Base-by-base conservation (phyloP, 768 basidiomycete species). In the Suillus sp. region DNA sequence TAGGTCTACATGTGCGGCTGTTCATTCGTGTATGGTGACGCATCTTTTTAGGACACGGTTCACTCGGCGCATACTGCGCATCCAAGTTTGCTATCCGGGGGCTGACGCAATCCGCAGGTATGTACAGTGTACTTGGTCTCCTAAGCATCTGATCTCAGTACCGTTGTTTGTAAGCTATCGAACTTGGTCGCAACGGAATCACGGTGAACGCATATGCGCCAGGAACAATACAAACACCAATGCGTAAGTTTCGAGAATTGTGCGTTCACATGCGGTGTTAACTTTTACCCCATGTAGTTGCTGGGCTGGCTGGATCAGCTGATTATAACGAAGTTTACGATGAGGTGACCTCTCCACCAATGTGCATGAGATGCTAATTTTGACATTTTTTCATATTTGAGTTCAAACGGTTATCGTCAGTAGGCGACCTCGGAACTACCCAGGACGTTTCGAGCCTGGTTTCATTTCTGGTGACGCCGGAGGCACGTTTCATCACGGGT, bases 71-170 rank as follows among this genome's bases (percentile, higher is more conserved):
- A 6, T 83, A 83, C 62, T 68, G 66, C 47, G 68, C 74, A 0
- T 77, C 76, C 4, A 82, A 83, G 67, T 81, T 81, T 65, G 80
- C 80, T 2, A 57, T 83, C 0, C 71, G 80, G 32, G 80, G 78
- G 18, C 65, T 83, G 32, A 81, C 82, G 1, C 80, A 81, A 59
- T 62, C 67, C 2, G 66, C 72, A 61, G 72, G 72, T 73, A 47
- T 1, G 38, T 34, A 37, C 14, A 64, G 25, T 55, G 14, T 6
- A 18, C n/a, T n/a, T 27, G 13, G n/a, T 40, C 14, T 47, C 30
- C 10, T 8, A 18, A 37, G 18, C 10, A 50, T 4, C 7, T 2
- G 10, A 13, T 14, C n/a, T 13, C 9, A 37, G 11, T 40, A 27
- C 27, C n/a, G 27, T 51, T 59, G 22, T 65, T 1, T 14, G 1